phyloP scores from a whole-genome alignment of 352 stramenopile genomes.

The Pythium brassicae region DNA sequence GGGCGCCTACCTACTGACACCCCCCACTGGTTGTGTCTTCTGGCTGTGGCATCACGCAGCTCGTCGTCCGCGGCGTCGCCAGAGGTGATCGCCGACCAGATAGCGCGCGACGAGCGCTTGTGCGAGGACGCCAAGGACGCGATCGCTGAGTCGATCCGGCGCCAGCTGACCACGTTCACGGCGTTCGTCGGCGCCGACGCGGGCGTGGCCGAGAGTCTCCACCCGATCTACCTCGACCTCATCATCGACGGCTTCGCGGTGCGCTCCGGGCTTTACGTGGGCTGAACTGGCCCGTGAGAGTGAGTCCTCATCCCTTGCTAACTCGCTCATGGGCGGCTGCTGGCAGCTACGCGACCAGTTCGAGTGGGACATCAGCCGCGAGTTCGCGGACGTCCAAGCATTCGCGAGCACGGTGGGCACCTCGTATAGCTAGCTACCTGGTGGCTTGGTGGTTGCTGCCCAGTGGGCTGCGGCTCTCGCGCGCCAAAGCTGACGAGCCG shows the following conservation, averaged over 20 bases:
- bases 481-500: neutral
- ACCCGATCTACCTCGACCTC: conserved; percentile 70
- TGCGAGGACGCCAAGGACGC: conserved; percentile 43
- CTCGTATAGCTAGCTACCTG: too few species aligned
- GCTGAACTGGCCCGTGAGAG: too few species aligned
- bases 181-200: conserved; percentile 25
- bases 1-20: too few species aligned
- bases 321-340: neutral
- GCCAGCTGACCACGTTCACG: conserved; percentile 64
- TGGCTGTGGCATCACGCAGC: conserved; percentile 11
- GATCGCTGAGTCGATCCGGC: conserved; percentile 67
- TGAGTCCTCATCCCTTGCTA: neutral
- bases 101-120: conserved; percentile 60
- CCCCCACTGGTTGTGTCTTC: neutral
- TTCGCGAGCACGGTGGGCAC: conserved; percentile 42
- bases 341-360: conserved; percentile 71
- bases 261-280: conserved; percentile 5
- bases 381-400: conserved; percentile 34
- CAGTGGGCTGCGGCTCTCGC: too few species aligned
- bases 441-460: too few species aligned
- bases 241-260: conserved; percentile 64
- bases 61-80: conserved; percentile 28
- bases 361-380: conserved; percentile 70
- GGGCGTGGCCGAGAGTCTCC: conserved; percentile 23
- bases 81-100: conserved; percentile 49